Base-by-base conservation (phyloP, 192 early-diverging fungal species). In the Coemansia aciculifera region DNA sequence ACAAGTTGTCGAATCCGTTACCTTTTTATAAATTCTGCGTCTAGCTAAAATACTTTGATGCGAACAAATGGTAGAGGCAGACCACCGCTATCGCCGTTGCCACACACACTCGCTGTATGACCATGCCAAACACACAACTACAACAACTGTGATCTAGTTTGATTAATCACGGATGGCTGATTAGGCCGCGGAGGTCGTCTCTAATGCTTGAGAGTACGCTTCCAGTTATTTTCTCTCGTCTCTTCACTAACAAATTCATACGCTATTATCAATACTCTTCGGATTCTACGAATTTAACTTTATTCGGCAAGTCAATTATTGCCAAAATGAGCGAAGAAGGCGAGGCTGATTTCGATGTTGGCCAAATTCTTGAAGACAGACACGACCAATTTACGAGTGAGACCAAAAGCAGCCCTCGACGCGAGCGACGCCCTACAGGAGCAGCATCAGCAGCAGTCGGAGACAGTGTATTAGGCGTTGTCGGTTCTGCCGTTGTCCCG, bases 301-400 rank as follows among this genome's bases (percentile, higher is more conserved):
- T 36, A 32, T 11, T 3, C 52, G 24, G 52, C 52, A 11, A 15
- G 12, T 31, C 10, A 60, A 60, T 38, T 19, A 21, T 21, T 23
- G 17, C 7, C 46, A 21, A 62, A 73, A 82, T 82, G 79, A 82
- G 79, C 63, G 79, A 82, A 63, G 79, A 82, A 29, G 79, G 79
- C 39, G 79, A 82, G 39, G 74, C 79, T 4, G 71, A 77, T 23
- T 71, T 77, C 36, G 79, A 82, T 32, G 71, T 54, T 10, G 74
- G 79, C 9, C 79, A 74, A 38, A 56, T 74, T 23, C 36, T 44
- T 21, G 71, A 73, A 21, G 64, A 39, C 10, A 31, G 51, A 29
- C 38, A 29, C 8, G 46, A 62, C 4, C n/a, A 60, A 12, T 34
- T 71, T 52, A 12, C 19, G 12, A 62, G 32, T 32, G 56, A 39